Conservation (phyloP, 1,139 yeast species). For the Pichia sp. region DNA sequence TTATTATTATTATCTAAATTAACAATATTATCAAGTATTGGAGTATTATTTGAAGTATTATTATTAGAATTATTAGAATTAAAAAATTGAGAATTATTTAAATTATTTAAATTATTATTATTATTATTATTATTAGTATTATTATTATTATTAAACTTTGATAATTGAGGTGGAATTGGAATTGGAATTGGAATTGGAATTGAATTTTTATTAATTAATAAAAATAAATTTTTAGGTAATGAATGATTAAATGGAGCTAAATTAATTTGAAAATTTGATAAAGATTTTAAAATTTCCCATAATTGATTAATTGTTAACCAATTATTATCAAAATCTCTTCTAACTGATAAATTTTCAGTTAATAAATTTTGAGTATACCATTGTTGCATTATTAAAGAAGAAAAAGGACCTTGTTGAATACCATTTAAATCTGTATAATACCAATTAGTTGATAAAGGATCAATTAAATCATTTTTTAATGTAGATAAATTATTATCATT, state of each 20-base stretch:
- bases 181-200: conserved; percentile 1
- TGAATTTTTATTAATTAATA: background rate
- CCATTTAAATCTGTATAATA: conserved; percentile 66
- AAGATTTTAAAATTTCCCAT: conserved; percentile 5
- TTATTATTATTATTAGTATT: background rate
- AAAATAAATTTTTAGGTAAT: background rate
- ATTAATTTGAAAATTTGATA: conserved; percentile 25
- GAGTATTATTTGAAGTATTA: background rate
- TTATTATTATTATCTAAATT: background rate
- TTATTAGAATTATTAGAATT: background rate
- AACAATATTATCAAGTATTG: too few species aligned
- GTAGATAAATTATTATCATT: too few species aligned
- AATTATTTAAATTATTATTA: too few species aligned
- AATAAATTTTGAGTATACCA: conserved; percentile 69
- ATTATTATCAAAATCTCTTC: conserved; percentile 43
- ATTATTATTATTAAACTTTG: conserved; percentile 6
- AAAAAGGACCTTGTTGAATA: conserved; percentile 75
- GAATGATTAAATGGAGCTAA: conserved; percentile 10
- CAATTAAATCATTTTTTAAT: background rate
- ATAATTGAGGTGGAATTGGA: conserved; percentile 5
- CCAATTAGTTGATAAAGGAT: conserved; percentile 37
- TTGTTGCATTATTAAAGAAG: conserved; percentile 67
- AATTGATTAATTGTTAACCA: conserved; percentile 39
- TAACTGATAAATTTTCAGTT: conserved; percentile 46
- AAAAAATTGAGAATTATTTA: conserved; percentile 9